Conservation (phyloP, 345 rosid species). For the Pistacia integerrima region DNA sequence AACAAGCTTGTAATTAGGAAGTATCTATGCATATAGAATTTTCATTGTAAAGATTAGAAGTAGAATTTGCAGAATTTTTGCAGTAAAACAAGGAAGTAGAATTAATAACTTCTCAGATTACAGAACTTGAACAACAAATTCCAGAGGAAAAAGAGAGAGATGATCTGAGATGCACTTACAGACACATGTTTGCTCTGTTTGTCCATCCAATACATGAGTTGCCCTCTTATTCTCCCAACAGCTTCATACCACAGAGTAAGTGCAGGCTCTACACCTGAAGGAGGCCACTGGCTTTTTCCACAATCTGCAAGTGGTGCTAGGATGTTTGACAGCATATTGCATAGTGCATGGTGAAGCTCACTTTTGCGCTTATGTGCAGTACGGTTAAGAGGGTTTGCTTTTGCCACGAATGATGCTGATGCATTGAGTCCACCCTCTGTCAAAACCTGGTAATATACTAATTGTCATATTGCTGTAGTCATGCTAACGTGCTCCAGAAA, state of each 20-base stretch:
- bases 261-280: constrained; percentile 88
- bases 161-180: constrained; percentile 48
- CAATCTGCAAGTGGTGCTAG: constrained; percentile 94
- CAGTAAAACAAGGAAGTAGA: neutral
- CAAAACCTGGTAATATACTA: constrained; percentile 65
- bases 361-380: constrained; percentile 92
- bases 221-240: constrained; percentile 84
- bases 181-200: constrained; percentile 97
- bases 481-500: constrained; percentile 17
- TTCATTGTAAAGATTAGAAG: neutral
- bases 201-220: constrained; percentile 95
- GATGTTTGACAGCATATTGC: constrained; percentile 97
- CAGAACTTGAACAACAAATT: constrained; percentile 8
- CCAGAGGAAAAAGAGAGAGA: constrained; percentile 1
- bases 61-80: no score
- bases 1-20: neutral
- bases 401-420: constrained; percentile 95
- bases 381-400: constrained; percentile 94
- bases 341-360: constrained; percentile 94
- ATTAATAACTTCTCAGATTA: neutral
- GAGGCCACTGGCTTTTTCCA: constrained; percentile 98
- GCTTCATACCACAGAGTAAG: constrained; percentile 96
- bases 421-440: constrained; percentile 98
- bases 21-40: neutral
- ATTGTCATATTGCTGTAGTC: constrained; percentile 30